Evolutionary conservation across 1,284 basidiomycete species (phyloP).

Genomic region (Pseudozyma sp.): DNA sequence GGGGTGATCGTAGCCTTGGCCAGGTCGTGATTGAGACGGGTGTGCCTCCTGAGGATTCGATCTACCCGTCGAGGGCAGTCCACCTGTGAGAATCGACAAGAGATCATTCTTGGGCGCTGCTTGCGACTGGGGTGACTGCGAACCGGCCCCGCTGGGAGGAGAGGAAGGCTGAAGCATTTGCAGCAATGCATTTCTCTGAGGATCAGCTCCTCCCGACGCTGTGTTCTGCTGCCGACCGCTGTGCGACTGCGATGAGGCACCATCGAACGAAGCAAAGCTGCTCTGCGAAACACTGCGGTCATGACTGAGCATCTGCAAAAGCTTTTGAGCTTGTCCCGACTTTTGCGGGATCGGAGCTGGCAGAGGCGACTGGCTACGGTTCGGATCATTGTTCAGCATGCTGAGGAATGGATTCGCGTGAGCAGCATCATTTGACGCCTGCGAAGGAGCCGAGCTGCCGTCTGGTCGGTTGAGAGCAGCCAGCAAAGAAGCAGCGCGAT

Average conservation of each 20-base stretch:
- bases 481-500: slow-evolving; percentile 34
- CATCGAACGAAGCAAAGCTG: slow-evolving; percentile 35
- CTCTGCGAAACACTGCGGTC: slow-evolving; percentile 38
- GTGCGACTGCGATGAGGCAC: slow-evolving; percentile 9
- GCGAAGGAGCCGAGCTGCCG: not conserved
- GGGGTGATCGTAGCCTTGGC: slow-evolving; percentile 17
- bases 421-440: slow-evolving; percentile 1
- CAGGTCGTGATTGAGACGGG: slow-evolving; percentile 12
- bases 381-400: slow-evolving; percentile 39
- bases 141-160: slow-evolving; percentile 1
- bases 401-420: slow-evolving; percentile 33
- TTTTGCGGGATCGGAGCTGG: slow-evolving; percentile 58
- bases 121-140: slow-evolving; percentile 26
- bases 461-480: slow-evolving; percentile 36
- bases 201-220: slow-evolving; percentile 6
- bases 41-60: slow-evolving; percentile 11
- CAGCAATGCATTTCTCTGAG: slow-evolving; percentile 37
- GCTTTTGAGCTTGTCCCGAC: slow-evolving; percentile 50
- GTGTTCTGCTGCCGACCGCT: slow-evolving; percentile 20
- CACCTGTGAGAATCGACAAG: slow-evolving; percentile 46
- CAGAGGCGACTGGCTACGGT: slow-evolving; percentile 53
- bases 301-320: slow-evolving; percentile 57
- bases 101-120: slow-evolving; percentile 39
- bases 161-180: slow-evolving; percentile 38
- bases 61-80: slow-evolving; percentile 16